phyloP scores from a whole-genome alignment of 2,329 filamentous ascomycete species.

The Aspergillus bombycis region DNA sequence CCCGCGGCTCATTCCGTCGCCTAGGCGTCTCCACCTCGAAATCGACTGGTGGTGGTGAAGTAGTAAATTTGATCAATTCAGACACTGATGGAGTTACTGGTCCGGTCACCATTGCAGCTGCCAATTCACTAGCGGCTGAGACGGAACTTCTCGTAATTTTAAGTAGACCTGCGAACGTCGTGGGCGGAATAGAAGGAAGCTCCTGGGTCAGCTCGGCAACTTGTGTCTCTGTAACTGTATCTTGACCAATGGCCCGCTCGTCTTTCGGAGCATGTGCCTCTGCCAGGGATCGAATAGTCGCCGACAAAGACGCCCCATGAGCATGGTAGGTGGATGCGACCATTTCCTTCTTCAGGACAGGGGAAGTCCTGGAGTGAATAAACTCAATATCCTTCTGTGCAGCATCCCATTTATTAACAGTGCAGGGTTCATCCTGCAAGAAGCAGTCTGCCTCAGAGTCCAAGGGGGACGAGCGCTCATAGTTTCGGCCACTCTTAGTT shows the following conservation, averaged over 20 bases:
- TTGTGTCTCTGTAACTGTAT: constrained; percentile 51
- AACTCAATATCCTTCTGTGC: constrained; percentile 63
- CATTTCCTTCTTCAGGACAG: constrained; percentile 49
- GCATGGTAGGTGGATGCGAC: constrained; percentile 63
- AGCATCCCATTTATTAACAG: constrained; percentile 61
- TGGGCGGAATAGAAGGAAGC: constrained; percentile 55
- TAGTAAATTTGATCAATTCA: constrained; percentile 50
- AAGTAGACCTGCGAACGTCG: constrained; percentile 57
- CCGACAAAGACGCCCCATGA: constrained; percentile 58
- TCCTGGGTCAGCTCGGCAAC: constrained; percentile 58
- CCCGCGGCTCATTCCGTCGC: constrained; percentile 12
- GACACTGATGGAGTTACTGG: constrained; percentile 33
- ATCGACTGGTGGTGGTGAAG: constrained; percentile 25
- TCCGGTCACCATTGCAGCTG: constrained; percentile 54
- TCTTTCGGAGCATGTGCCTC: constrained; percentile 49
- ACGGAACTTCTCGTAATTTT: constrained; percentile 61
- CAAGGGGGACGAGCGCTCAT: constrained; percentile 17
- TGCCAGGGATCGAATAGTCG: constrained; percentile 60
- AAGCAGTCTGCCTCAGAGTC: constrained; percentile 19
- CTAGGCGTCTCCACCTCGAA: constrained; percentile 28
- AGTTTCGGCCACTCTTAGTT: constrained; percentile 37
- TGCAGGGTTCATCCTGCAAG: constrained; percentile 17
- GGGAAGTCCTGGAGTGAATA: constrained; percentile 55
- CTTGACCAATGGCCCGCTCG: constrained; percentile 38
- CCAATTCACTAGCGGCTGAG: constrained; percentile 62